Evolutionary conservation across 75 land plant species (phyloP).

Genomic region (Adiantum capillusveneris): DNA sequence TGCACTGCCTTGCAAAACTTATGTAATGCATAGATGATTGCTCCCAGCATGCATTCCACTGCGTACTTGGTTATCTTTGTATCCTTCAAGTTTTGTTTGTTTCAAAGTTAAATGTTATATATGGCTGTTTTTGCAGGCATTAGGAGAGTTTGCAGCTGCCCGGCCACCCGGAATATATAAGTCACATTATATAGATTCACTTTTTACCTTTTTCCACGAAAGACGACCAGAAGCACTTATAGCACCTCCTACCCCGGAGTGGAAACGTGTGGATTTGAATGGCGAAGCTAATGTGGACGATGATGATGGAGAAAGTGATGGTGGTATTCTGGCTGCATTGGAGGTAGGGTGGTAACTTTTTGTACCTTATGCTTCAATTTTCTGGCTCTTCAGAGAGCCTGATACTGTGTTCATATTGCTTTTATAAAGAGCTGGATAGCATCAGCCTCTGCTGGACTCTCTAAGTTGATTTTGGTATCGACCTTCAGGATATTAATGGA

Average conservation of each 20-base stretch:
- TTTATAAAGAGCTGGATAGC: too few species aligned
- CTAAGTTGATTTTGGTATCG: background rate
- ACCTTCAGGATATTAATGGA: conserved; percentile 5
- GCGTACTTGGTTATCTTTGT: too few species aligned
- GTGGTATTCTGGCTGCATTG: conserved; percentile 35
- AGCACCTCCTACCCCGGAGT: conserved; percentile 87
- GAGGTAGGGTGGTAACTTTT: too few species aligned
- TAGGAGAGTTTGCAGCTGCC: conserved; percentile 63
- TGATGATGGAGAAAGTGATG: conserved; percentile 65
- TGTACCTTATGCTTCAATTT: too few species aligned
- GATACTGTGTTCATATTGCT: too few species aligned
- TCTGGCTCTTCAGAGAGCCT: too few species aligned
- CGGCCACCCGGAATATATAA: conserved; percentile 99
- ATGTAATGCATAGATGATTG: too few species aligned
- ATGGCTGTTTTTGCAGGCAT: conserved; percentile 37
- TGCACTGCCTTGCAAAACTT: too few species aligned
- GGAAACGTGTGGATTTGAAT: conserved; percentile 94
- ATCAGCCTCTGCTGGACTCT: too few species aligned
- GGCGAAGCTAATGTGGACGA: conserved; percentile 82
- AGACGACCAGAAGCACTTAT: conserved; percentile 48
- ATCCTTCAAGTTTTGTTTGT: conserved; percentile 2
- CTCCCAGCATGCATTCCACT: too few species aligned
- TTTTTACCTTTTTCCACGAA: conserved; percentile 84
- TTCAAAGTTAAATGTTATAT: background rate
- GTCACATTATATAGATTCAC: conserved; percentile 69